Base-by-base conservation (phyloP, 164 flowering plant species). In the Magnolia changhungtana region DNA sequence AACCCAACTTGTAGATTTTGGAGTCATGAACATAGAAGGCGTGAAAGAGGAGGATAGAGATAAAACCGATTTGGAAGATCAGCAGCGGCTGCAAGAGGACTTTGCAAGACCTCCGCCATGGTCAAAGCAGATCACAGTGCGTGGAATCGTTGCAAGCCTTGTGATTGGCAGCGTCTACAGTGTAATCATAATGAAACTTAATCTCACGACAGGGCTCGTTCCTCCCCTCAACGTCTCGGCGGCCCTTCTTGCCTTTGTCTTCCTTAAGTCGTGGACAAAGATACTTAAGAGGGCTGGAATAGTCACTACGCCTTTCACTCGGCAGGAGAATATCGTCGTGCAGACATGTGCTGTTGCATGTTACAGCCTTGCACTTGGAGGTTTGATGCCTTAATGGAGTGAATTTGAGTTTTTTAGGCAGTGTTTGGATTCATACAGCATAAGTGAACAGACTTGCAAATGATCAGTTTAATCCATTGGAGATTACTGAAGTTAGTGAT, bases 341-440 rank as follows among this genome's bases (percentile, higher is more conserved):
- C 99, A 93, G 78, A 93, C 99, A 0, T 93, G 95, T 78, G 89
- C 95, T 2, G 98, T 93, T 73, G 99, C 99, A 2, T 93, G 99
- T 65, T 96, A 91, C 70, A 89, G 93, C 84, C 89, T 92, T 76
- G 84, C 94, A 24, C 82, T 88, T 67, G 95, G 93, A 91, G 99
- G 99, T 95, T 63, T 9, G 81, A 11, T 10, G 8, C 18, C 8
- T 66, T 1, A 10, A 13, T 72, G 3, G 61, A 63, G 67, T 63
- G 16, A 16, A 59, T 68, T 16, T 16, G 4, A 55, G 61, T 4
- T 11, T 3, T 16, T 13, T 55, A 55, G 19, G 61, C 13, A 8
- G 18, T 55, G 61, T 55, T 55, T 55, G 13, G 61, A 11, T 55
- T 19, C 45, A 37, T 37, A 37, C 45, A 37, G 45, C 45, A 37